Evolutionary conservation across 305 asterid species (phyloP), one percentile per base, ranked within the genome.

Genomic region (Coffea humblotiana): DNA sequence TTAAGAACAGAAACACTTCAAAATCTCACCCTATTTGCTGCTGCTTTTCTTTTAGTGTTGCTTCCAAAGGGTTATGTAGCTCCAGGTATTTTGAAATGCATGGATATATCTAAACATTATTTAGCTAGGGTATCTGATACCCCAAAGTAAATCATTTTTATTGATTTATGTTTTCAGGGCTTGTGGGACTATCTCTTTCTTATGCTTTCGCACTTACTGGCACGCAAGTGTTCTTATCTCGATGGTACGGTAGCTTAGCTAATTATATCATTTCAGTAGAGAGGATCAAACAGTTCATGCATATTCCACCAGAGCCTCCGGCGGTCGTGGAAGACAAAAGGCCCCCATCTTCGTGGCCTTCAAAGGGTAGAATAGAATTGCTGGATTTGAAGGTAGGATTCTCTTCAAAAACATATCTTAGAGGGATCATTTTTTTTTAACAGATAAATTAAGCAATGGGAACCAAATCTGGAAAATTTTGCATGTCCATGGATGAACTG

Each of bases 251-350:
- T 79, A 86, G 73, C 73, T 88, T 92, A 67, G 86, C 90, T 60
- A 92, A 93, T 72, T 91, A 83, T 69, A 87, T 89, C 11, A 81
- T 93, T 68, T 92, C 97, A 0, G 90, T 91, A 10, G 96, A 93
- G 84, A 86, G 98, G 84, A 92, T 93, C 75, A 86, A 89, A 78
- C 98, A 93, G 85, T 93, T 89, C 77, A 90, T 90, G 95, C 82
- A 91, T 72, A 86, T 93, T 81, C 89, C 93, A 32, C 87, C 91
- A 0, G 88, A 92, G 82, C 92, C 95, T 47, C 89, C 93, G 18
- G 92, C 93, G 12, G 70, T 90, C 11, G 71, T 93, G 40, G 89
- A 89, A 78, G 88, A 89, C 72, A 84, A 83, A 2, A 83, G 91
- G 82, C 97, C 97, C 16, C 87, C 91, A 52, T 52, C 80, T 52